These are phyloP conservation scores for Arabis alpina DNA, from an alignment of 345 rosid genomes.

Conservation along the genomic window DNA sequence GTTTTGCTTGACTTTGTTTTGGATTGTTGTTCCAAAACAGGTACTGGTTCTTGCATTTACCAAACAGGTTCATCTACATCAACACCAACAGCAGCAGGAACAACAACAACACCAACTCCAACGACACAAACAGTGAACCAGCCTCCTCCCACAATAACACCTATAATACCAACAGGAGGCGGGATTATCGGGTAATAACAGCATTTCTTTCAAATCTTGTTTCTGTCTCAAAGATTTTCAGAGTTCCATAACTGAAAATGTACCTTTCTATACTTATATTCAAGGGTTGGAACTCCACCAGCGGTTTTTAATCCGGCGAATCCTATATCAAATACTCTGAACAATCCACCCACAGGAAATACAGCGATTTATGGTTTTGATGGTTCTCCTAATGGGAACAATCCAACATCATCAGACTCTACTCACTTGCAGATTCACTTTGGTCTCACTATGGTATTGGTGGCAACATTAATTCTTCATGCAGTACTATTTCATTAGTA, in stretches of 20 bases:
- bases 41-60: conserved; percentile 79
- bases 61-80: conserved; percentile 60
- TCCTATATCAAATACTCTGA: conserved; percentile 36
- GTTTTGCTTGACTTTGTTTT: conserved; percentile 11
- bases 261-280: neutral
- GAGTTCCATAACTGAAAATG: conserved; percentile 15
- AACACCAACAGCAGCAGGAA: conserved; percentile 49
- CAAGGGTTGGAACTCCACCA: conserved; percentile 46
- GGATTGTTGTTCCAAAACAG: conserved; percentile 48
- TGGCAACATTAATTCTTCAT: conserved; percentile 30
- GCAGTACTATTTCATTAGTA: conserved; percentile 33
- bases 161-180: conserved; percentile 49
- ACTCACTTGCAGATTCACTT: conserved; percentile 24
- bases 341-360: conserved; percentile 38
- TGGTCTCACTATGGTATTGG: conserved; percentile 12
- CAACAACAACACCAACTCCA: conserved; percentile 50
- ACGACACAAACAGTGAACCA: conserved; percentile 43
- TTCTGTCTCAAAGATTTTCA: neutral
- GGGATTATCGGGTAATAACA: conserved; percentile 53
- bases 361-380: conserved; percentile 40
- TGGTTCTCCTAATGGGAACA: conserved; percentile 42
- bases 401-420: conserved; percentile 40
- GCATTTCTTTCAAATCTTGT: conserved; percentile 10
- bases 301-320: conserved; percentile 42
- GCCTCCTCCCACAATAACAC: conserved; percentile 48